These are phyloP conservation scores for Huntiella savannae DNA, from an alignment of 2,329 filamentous ascomycete species.

Conservation along the genomic window DNA sequence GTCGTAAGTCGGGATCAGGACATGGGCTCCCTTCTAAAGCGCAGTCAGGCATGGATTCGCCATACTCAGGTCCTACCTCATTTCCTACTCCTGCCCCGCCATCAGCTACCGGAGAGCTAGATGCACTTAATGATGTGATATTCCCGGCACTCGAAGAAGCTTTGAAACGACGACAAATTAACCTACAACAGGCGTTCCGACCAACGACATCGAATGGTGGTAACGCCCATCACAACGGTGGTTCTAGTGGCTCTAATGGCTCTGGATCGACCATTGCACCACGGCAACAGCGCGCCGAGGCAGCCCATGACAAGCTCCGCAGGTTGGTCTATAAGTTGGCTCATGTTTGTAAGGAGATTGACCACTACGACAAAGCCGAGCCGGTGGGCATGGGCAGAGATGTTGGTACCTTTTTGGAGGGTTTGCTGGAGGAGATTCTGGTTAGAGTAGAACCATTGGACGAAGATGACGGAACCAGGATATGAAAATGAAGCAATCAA, in stretches of 20 bases:
- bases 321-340: conserved; percentile 67
- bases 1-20: background rate
- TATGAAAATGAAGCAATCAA: background rate
- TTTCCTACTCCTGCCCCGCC: conserved; percentile 38
- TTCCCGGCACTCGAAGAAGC: conserved; percentile 85
- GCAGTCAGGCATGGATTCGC: conserved; percentile 14
- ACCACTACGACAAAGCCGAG: conserved; percentile 67
- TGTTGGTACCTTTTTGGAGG: conserved; percentile 75
- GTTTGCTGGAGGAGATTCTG: conserved; percentile 73
- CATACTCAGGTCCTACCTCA: conserved; percentile 23
- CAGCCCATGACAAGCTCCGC: conserved; percentile 64
- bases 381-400: conserved; percentile 89
- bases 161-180: conserved; percentile 56
- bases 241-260: background rate
- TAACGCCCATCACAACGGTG: too few relatives aligned
- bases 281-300: conserved; percentile 48
- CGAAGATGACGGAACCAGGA: conserved; percentile 32
- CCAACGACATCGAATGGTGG: conserved; percentile 17
- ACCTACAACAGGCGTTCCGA: conserved; percentile 34
- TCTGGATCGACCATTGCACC: conserved; percentile 23
- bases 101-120: conserved; percentile 50
- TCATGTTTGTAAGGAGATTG: conserved; percentile 73
- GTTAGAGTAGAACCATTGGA: conserved; percentile 79
- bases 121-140: conserved; percentile 77
- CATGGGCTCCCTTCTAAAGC: conserved; percentile 17